Base-by-base conservation (phyloP, 306 rosid species). In the Cucurbita moschata region DNA sequence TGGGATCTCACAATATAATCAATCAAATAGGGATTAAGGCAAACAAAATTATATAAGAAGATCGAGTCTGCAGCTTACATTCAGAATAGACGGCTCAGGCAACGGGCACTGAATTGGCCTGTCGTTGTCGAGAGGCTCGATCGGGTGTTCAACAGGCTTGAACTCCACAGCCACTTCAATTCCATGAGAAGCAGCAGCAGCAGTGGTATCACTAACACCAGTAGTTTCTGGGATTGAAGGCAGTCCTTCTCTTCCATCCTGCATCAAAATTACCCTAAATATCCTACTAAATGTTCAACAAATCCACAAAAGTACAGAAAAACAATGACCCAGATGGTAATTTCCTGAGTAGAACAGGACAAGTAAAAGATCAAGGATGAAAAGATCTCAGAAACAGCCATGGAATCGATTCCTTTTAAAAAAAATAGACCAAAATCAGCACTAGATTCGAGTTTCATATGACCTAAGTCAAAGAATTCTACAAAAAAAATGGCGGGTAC, bases 111-210 rank as follows among this genome's bases (percentile, higher is more conserved):
- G 97, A 78, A 94, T 84, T 5, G 99, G 97, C 64, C 85, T 69
- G 70, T 94, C 97, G 71, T 76, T 87, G 78, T 91, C 96, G 40
- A 82, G 95, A 14, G 97, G 97, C 81, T 94, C 97, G 55, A 57
- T 56, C 2, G 99, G 99, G 67, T 94, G 97, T 74, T 94, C 97
- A 71, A 91, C 97, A 8, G 99, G 96, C 83, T 94, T 94, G 80
- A 94, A 94, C 86, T 89, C 99, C 26, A 85, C 91, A 0, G 90
- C 91, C 37, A 88, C 92, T 84, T 94, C 99, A 82, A 88, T 89
- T 79, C 96, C 96, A 83, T 90, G 99, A 82, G 96, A 65, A 63
- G 85, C 81, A 52, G 95, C 61, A 50, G 82, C 76, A 26, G 80
- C 73, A 53, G 35, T 2, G 35, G 77, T 72, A 60, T 81, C 82